Base-by-base conservation (phyloP, 176 grass and related monocot species). In the Tillandsia leiboldiana region DNA sequence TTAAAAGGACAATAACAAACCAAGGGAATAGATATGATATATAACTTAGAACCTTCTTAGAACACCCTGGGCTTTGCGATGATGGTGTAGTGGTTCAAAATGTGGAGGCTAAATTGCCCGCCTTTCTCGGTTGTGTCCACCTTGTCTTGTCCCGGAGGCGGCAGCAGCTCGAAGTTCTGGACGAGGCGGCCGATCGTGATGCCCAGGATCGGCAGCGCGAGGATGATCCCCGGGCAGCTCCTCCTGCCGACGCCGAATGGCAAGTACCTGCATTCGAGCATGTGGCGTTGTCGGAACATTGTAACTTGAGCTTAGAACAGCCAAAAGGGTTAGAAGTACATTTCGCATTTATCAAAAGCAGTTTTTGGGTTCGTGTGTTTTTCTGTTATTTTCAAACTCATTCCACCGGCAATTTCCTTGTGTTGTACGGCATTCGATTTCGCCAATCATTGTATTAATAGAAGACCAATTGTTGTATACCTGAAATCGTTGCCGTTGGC, bases 101-200 rank as follows among this genome's bases (percentile, higher is more conserved):
- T 93, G 83, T 89, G 90, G 69, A 89, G 80, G 68, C 90, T 93
- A 78, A 93, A 93, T 72, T 93, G 90, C 0, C 86, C 90, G 5
- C 83, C 86, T 66, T 93, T 93, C 74, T 93, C 90, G 12, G 83
- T 70, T 49, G 90, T 89, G 49, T 93, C 90, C 10, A 93, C n/a
- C 63, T 77, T 86, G 63, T 88, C 78, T 72, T 77, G 63, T 17
- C 86, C 86, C 0, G 78, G 77, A 17, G 86, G 83, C 22, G 86
- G 83, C 74, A 79, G 29, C 80, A 93, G 77, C 74, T 84, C 86
- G 66, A 93, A 89, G 76, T 86, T 93, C 80, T 89, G 86, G 23
- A 93, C 86, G 26, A 89, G 67, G 76, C 86, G 90, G 1, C 86
- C 86, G 48, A 93, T 77, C 58, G 90, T 93, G 73, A 93, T 79